Evolutionary conservation across 1,284 basidiomycete genomes (phyloP), one percentile per base, ranked within the genome.

Genomic region (Albatrellus sp.): DNA sequence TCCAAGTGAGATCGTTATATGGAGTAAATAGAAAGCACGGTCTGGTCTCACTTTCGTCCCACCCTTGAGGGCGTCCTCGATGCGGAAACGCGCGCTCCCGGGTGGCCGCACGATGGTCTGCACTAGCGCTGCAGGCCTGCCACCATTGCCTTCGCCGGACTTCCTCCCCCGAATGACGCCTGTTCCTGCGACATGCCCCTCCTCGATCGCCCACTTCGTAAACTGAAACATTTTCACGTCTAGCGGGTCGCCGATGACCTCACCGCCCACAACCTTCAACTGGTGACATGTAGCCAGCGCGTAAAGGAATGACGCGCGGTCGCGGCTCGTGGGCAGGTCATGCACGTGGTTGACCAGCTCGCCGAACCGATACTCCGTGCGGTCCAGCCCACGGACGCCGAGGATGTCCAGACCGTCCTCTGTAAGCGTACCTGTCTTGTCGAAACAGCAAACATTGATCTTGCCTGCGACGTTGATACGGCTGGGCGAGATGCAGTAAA

Each of bases 201-300:
- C 96, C 59, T 99, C 96, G 38, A 99, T 67, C 2, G 82, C 89
- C 96, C 96, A 98, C 48, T 79, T 78, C 2, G 96, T 98, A 59
- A 94, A 98, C 54, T 87, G 85, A 58, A 98, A 98, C 90, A 94
- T 94, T 63, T 92, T 98, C 52, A 90, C 80, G 58, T 99, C 96
- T 37, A 99, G 65, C 3, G 96, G 96, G 64, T 99, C 96, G 1
- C 96, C 96, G 41, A 99, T 84, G 13, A 87, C 66, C 56, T 91
- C 78, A 3, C 85, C 89, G 51, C 92, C 82, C 17, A 99, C 83
- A 59, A 88, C 81, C 62, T 96, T 97, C 46, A 98, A 71, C 10
- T 90, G 91, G 63, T 99, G 96, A 57, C 96, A 98, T 0, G 96
- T 98, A 8, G 96, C 84, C 37, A 99, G 69, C 3, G 93, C 96